Evolutionary conservation across 305 asterid genomes (phyloP).

Genomic region (Solanum hybrid): DNA sequence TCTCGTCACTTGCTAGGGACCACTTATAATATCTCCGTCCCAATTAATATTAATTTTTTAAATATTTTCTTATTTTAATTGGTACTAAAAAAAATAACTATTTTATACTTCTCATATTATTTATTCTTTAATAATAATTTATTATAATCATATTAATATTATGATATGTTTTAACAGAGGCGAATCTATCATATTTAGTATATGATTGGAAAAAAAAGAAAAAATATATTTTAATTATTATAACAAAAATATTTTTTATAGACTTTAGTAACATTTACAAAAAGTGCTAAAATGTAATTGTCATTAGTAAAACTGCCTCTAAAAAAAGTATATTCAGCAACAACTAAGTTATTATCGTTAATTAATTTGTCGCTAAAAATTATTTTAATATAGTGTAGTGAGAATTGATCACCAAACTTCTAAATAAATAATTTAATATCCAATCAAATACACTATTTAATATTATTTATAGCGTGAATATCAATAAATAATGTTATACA

Average conservation of each 20-base stretch:
- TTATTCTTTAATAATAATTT: background rate
- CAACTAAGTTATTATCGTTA: no score
- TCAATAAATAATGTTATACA: background rate
- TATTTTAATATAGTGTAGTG: background rate
- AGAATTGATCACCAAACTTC: background rate
- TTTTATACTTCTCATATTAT: background rate
- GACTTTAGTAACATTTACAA: no score
- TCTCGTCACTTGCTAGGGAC: background rate
- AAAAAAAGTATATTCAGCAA: rapidly evolving
- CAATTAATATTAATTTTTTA: background rate
- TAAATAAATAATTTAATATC: no score
- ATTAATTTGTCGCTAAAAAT: background rate
- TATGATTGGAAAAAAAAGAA: no score
- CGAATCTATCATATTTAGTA: background rate
- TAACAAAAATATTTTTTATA: no score
- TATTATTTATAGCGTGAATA: background rate
- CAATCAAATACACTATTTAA: no score
- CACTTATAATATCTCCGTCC: background rate
- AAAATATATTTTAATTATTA: no score
- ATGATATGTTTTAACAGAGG: background rate
- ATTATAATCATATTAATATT: background rate
- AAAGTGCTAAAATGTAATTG: rapidly evolving
- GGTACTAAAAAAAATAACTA: background rate
- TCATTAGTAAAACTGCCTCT: background rate
- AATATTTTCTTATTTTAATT: background rate